Percentiles rank a stretch among this genome's conserved stretches.
Evolutionary conservation across 768 basidiomycete genomes (phyloP).

Genomic region (Kockovaella imperatae): DNA sequence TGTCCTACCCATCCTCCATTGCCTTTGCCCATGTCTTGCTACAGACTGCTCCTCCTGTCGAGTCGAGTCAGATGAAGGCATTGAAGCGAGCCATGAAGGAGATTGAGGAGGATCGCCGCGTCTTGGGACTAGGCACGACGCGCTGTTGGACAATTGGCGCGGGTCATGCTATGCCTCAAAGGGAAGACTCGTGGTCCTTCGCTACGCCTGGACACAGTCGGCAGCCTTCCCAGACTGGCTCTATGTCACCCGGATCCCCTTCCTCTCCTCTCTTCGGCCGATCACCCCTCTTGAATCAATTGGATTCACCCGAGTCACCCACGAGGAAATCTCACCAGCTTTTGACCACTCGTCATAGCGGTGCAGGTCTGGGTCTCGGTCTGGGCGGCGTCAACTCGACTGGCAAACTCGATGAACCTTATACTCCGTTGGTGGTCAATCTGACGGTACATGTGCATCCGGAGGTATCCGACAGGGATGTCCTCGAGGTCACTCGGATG

Average conservation of each 20-base stretch:
- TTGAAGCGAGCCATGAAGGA: conserved; percentile 76
- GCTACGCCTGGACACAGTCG: too few species aligned
- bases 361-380: too few species aligned
- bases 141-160: conserved; percentile 21
- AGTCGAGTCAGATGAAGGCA: conserved; percentile 62
- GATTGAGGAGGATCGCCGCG: conserved; percentile 47
- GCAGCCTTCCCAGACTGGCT: too few species aligned
- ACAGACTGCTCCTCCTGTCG: conserved; percentile 67
- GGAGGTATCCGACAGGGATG: conserved; percentile 24
- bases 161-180: too few species aligned
- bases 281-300: too few species aligned
- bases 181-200: too few species aligned
- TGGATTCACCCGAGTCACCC: too few species aligned
- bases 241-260: not conserved
- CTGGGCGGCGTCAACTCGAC: not conserved
- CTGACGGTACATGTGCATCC: conserved; percentile 24
- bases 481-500: conserved; percentile 27
- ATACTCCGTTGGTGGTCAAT: conserved; percentile 19
- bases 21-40: conserved; percentile 77
- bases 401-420: not conserved
- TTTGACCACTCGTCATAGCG: too few species aligned
- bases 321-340: too few species aligned
- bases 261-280: not conserved
- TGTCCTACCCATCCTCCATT: conserved; percentile 76
- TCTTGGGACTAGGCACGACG: conserved; percentile 31